Percentiles rank a stretch among this genome's conserved stretches.
Conservation (phyloP, 2,329 filamentous ascomycete species). For the Diaporthe sp. region DNA sequence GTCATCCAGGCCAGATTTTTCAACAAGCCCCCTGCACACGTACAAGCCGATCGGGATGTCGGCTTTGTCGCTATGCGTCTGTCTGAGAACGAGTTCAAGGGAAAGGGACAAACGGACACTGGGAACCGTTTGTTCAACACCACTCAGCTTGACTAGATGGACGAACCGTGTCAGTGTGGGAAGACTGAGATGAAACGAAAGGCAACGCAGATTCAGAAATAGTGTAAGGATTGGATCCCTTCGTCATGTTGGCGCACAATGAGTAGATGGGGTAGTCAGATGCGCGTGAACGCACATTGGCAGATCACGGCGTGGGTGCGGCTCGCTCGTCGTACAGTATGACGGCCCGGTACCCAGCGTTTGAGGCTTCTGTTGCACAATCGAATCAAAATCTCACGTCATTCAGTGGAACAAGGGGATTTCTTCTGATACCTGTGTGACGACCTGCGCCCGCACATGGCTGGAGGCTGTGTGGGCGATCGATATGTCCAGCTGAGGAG, state of each 20-base stretch:
- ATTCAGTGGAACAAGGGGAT: too few relatives aligned
- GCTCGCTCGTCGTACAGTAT: neutral
- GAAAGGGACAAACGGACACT: slow-evolving; percentile 67
- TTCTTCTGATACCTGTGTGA: neutral
- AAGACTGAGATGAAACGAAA: neutral
- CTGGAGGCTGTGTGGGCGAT: neutral
- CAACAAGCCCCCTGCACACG: slow-evolving; percentile 36
- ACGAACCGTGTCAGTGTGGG: too few relatives aligned
- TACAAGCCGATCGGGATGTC: slow-evolving; percentile 49
- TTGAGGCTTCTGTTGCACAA: neutral
- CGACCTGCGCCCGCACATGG: neutral
- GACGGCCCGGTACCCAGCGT: neutral
- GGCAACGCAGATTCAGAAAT: neutral
- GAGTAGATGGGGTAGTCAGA: neutral
- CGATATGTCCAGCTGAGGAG: neutral
- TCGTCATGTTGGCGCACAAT: too few relatives aligned
- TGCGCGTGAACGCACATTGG: neutral
- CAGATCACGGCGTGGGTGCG: neutral
- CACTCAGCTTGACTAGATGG: slow-evolving; percentile 55
- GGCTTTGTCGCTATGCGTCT: slow-evolving; percentile 66
- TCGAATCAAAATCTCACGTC: slow-evolving; percentile 6
- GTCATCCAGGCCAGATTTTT: slow-evolving; percentile 63
- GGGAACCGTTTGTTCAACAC: slow-evolving; percentile 73
- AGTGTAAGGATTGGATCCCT: neutral
- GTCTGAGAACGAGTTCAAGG: slow-evolving; percentile 70